phyloP scores from a whole-genome alignment of 129 eudicot genomes.

The Lactuca saligna region DNA sequence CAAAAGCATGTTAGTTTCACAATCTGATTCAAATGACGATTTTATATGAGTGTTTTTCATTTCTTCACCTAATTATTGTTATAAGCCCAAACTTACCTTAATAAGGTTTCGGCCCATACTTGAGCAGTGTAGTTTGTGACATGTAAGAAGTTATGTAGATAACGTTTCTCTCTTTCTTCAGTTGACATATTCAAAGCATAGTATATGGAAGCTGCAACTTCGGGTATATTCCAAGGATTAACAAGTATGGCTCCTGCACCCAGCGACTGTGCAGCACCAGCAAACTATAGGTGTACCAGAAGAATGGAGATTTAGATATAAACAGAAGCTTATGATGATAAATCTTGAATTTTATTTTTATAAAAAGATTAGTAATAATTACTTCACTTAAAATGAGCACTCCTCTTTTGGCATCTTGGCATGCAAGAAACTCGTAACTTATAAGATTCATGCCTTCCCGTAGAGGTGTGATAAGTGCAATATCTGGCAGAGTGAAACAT shows the following conservation, averaged over 20 bases:
- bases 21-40: background rate
- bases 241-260: constrained; percentile 98
- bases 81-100: constrained; percentile 42
- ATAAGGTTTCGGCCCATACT: constrained; percentile 92
- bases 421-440: constrained; percentile 93
- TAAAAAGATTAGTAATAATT: constrained; percentile 2
- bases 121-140: constrained; percentile 92
- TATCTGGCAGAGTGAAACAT: constrained; percentile 39
- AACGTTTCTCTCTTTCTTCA: constrained; percentile 91
- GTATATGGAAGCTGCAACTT: constrained; percentile 85
- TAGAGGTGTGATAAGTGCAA: constrained; percentile 88
- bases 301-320: background rate
- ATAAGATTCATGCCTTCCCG: constrained; percentile 97
- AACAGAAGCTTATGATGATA: constrained; percentile 16
- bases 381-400: constrained; percentile 95
- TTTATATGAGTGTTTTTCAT: no score
- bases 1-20: no score
- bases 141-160: constrained; percentile 65
- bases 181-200: constrained; percentile 79
- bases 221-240: constrained; percentile 93
- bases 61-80: no score
- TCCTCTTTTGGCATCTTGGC: constrained; percentile 89
- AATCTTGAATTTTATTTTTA: background rate
- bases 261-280: constrained; percentile 95
- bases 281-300: constrained; percentile 56